phyloP scores from a whole-genome alignment of 257 asterid genomes.

The Cinchona pubescens region DNA sequence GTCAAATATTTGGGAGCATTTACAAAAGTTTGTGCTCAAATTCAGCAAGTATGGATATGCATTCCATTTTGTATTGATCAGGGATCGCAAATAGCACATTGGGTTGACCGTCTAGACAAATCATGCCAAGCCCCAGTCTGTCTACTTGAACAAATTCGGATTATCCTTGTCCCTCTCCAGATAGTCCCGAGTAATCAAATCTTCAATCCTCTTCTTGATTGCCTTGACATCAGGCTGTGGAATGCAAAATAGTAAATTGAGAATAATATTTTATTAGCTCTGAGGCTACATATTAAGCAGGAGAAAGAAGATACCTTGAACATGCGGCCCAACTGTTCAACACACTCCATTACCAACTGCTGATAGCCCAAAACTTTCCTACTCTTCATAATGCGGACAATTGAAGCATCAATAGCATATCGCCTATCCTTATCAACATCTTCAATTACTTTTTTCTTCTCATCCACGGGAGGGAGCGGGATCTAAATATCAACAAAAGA shows the following conservation, averaged over 20 bases:
- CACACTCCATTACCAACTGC: conserved; percentile 94
- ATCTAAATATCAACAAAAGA: conserved; percentile 45
- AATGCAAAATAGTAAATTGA: neutral
- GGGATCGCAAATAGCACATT: neutral
- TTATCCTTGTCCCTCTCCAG: conserved; percentile 92
- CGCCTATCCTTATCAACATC: conserved; percentile 98
- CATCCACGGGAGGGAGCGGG: conserved; percentile 98
- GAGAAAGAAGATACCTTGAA: conserved; percentile 60
- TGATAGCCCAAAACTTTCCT: conserved; percentile 93
- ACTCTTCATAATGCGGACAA: conserved; percentile 98
- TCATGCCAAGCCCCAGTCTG: conserved; percentile 98
- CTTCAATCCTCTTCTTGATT: conserved; percentile 96
- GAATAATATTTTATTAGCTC: neutral
- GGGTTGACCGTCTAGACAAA: neutral
- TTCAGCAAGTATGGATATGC: conserved; percentile 3
- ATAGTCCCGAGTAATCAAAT: conserved; percentile 88
- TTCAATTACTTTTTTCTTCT: conserved; percentile 94
- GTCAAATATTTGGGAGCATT: conserved; percentile 14
- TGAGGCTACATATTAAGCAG: neutral
- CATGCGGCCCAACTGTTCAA: conserved; percentile 94
- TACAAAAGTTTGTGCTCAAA: conserved; percentile 9
- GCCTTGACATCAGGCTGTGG: conserved; percentile 94
- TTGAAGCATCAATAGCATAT: conserved; percentile 96
- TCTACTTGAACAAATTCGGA: conserved; percentile 87
- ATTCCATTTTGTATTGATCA: conserved; percentile 1